Evolutionary conservation across 345 rosid species (phyloP).

Genomic region (Nephelium lappaceum): DNA sequence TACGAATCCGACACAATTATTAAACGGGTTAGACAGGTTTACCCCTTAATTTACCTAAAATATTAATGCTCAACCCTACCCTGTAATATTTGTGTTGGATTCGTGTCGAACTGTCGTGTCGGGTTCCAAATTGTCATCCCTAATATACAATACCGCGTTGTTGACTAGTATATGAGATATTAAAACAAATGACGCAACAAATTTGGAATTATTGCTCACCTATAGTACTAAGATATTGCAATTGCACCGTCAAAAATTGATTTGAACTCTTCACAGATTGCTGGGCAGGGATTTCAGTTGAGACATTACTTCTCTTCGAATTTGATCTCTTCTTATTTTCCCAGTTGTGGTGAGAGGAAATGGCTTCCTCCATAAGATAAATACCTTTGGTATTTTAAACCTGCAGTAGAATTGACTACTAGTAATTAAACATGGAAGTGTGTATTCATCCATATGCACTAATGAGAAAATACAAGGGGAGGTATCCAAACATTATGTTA

Average conservation of each 20-base stretch:
- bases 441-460: not conserved
- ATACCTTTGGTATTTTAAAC: slow-evolving; percentile 75
- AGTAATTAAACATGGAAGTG: not conserved
- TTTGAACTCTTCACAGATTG: slow-evolving; percentile 50
- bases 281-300: slow-evolving; percentile 42
- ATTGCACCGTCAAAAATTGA: not conserved
- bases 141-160: too few species aligned
- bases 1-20: too few species aligned
- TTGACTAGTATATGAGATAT: too few species aligned
- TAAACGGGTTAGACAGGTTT: too few species aligned
- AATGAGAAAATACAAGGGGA: not conserved
- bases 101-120: too few species aligned
- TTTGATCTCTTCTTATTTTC: slow-evolving; percentile 70
- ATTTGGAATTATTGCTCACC: not conserved
- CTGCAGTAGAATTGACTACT: slow-evolving; percentile 40
- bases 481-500: not conserved
- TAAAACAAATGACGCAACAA: not conserved
- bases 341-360: slow-evolving; percentile 74
- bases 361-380: slow-evolving; percentile 61
- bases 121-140: too few species aligned
- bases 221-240: not conserved
- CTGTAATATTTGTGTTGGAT: too few species aligned
- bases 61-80: too few species aligned
- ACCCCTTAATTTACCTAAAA: too few species aligned
- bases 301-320: slow-evolving; percentile 49